Percentiles rank a stretch among this genome's conserved stretches.
Conservation (phyloP, 1,139 yeast genomes). For the Taphrina populina region DNA sequence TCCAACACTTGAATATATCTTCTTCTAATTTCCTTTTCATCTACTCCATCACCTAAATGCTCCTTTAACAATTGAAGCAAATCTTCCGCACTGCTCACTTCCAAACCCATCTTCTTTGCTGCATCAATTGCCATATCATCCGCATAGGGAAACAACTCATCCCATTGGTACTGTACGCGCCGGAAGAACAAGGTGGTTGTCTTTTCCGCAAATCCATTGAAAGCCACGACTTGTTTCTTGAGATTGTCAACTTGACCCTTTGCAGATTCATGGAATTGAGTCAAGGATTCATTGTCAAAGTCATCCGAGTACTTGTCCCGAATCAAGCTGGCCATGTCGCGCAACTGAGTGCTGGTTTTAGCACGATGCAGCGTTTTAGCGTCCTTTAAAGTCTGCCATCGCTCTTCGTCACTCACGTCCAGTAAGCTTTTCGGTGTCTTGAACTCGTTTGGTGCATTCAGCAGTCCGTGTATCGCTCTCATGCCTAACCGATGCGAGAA, state of each 20-base stretch:
- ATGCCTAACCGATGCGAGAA: conserved; percentile 17
- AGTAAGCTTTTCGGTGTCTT: conserved; percentile 2
- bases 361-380: conserved; percentile 12
- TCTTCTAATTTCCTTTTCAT: not conserved
- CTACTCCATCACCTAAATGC: conserved; percentile 2
- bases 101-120: conserved; percentile 3
- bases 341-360: conserved; percentile 15
- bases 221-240: not conserved
- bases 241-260: conserved; percentile 3
- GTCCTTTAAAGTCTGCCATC: conserved; percentile 16
- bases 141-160: conserved; percentile 17
- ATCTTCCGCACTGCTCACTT: not conserved
- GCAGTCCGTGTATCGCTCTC: conserved; percentile 4
- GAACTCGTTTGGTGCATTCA: conserved; percentile 10
- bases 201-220: conserved; percentile 21
- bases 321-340: conserved; percentile 1
- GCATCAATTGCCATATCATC: conserved; percentile 14
- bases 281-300: conserved; percentile 2
- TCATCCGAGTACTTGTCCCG: conserved; percentile 7
- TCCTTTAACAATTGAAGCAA: not conserved
- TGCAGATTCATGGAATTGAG: conserved; percentile 3
- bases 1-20: conserved; percentile 5
- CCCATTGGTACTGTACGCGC: conserved; percentile 15
- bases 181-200: conserved; percentile 18
- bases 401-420: conserved; percentile 8